Evolutionary conservation across 345 rosid genomes (phyloP).

Genomic region (Kernera saxatilis): DNA sequence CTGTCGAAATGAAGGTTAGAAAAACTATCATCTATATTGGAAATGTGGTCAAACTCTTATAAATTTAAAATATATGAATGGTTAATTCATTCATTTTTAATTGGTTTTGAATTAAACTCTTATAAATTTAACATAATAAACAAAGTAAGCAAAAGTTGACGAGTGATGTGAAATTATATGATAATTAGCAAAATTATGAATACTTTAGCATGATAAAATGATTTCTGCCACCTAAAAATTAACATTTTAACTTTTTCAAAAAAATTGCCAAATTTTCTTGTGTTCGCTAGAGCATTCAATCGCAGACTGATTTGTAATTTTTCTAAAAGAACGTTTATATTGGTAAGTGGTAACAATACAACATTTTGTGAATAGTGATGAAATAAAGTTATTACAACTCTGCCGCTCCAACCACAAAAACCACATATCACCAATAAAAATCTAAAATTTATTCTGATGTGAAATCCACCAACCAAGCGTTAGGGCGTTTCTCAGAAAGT

Average conservation of each 20-base stretch:
- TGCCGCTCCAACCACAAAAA: conserved; percentile 11
- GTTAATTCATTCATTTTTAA: no score
- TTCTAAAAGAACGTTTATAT: not conserved
- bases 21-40: no score
- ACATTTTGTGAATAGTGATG: not conserved
- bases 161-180: not conserved
- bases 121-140: not conserved
- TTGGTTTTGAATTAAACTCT: no score
- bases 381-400: not conserved
- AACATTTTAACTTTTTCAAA: not conserved
- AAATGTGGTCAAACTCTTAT: no score
- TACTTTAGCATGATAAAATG: not conserved
- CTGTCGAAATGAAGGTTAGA: not conserved
- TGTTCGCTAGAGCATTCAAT: not conserved
- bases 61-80: not conserved
- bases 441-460: conserved; percentile 21
- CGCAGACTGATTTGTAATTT: not conserved
- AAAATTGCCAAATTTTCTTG: not conserved
- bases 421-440: conserved; percentile 1
- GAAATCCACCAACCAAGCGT: conserved; percentile 28
- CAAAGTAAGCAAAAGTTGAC: not conserved
- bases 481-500: conserved; percentile 8
- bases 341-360: not conserved
- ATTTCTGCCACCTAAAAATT: no score
- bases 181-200: not conserved